Percentiles rank a stretch among this genome's conserved stretches.
phyloP scores from a whole-genome alignment of 495 filamentous ascomycete species.

The Aspergillus carlsbadensis region DNA sequence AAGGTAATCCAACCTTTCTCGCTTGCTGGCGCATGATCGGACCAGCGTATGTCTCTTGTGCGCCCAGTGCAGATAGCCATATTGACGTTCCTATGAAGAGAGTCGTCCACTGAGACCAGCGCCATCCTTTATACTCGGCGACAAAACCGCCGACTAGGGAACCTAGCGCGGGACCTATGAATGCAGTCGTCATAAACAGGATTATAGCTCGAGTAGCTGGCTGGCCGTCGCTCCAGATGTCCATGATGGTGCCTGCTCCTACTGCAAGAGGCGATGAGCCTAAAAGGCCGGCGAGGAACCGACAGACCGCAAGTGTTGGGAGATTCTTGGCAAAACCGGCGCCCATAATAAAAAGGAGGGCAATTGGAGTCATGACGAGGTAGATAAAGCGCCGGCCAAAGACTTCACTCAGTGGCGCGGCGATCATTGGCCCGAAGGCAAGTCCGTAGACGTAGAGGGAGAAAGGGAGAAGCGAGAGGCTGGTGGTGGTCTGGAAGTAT shows the following conservation, averaged over 20 bases:
- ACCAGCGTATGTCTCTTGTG: too few species aligned
- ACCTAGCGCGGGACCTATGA: constrained; percentile 36
- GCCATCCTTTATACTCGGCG: constrained; percentile 55
- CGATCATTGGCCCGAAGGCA: constrained; percentile 57
- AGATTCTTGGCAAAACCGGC: too few species aligned
- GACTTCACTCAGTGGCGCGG: too few species aligned
- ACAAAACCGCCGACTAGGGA: constrained; percentile 63
- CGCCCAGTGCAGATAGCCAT: constrained; percentile 1
- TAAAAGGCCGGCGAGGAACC: too few species aligned
- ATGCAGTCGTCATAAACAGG: constrained; percentile 39
- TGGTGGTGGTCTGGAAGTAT: constrained; percentile 48
- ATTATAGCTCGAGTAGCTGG: constrained; percentile 32
- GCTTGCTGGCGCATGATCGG: too few species aligned
- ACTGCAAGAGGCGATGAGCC: too few species aligned
- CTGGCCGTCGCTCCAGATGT: constrained; percentile 31
- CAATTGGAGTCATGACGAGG: too few species aligned
- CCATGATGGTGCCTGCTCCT: constrained; percentile 38
- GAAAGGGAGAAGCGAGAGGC: constrained; percentile 53
- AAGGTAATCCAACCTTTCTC: constrained; percentile 27
- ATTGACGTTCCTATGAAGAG: constrained; percentile 41
- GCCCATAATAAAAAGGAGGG: too few species aligned
- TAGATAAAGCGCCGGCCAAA: too few species aligned
- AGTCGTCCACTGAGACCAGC: constrained; percentile 60
- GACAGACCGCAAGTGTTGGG: too few species aligned
- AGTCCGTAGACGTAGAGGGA: constrained; percentile 58